Evolutionary conservation across 768 basidiomycete species (phyloP).

Genomic region (Kwoniella pini): DNA sequence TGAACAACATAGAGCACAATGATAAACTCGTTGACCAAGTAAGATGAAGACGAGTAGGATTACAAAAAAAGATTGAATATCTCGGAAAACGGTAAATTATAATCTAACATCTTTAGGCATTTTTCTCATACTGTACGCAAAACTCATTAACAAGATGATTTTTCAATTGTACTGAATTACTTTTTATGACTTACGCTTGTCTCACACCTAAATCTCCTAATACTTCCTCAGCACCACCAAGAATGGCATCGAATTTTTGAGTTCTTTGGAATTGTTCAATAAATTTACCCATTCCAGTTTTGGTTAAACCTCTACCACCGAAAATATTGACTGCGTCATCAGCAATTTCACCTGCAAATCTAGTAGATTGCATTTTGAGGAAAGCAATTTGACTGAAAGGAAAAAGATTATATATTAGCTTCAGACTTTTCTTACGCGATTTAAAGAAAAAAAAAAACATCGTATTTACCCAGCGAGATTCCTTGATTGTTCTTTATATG

Average conservation of each 20-base stretch:
- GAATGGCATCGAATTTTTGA: constrained; percentile 54
- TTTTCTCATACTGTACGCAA: constrained; percentile 36
- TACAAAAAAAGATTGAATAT: too few species aligned
- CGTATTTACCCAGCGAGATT: constrained; percentile 64
- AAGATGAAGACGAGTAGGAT: too few species aligned
- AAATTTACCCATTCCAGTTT: constrained; percentile 60
- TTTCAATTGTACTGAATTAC: too few species aligned
- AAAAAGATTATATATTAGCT: not conserved
- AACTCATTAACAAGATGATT: too few species aligned
- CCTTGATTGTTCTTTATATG: constrained; percentile 71
- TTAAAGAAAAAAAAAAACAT: too few species aligned
- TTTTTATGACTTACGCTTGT: constrained; percentile 51
- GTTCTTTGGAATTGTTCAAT: constrained; percentile 53
- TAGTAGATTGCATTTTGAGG: constrained; percentile 75
- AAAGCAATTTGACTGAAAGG: constrained; percentile 65
- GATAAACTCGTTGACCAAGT: too few species aligned
- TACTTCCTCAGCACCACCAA: constrained; percentile 50
- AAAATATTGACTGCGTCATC: constrained; percentile 78
- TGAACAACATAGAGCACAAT: too few species aligned
- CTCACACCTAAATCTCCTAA: constrained; percentile 53
- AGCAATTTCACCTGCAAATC: constrained; percentile 74
- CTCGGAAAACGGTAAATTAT: constrained; percentile 9
- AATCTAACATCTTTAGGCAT: constrained; percentile 49
- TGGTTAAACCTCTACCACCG: constrained; percentile 81
- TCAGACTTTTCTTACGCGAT: too few species aligned